Evolutionary conservation across 2,329 filamentous ascomycete species (phyloP).

Genomic region (Pyricularia grisea): DNA sequence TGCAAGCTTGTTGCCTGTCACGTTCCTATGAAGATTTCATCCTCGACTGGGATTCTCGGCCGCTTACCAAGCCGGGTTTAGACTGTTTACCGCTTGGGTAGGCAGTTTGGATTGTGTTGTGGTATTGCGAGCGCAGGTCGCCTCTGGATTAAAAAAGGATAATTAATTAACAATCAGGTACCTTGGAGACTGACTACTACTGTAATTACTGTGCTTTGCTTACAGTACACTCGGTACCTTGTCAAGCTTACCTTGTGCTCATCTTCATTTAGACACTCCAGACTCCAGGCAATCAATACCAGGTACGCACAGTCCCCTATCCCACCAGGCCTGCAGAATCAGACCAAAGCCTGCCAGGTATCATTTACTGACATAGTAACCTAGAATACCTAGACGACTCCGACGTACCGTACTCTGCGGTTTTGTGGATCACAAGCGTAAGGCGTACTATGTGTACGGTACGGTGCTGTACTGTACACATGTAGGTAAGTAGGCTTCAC

Average conservation of each 20-base stretch:
- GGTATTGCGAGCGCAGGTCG: background rate
- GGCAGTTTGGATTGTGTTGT: background rate
- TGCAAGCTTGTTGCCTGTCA: background rate
- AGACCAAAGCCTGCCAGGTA: background rate
- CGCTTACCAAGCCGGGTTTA: background rate
- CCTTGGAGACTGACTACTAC: background rate
- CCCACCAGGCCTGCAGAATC: background rate
- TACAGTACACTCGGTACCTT: too few species aligned
- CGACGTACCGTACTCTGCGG: background rate
- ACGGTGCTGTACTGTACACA: too few species aligned
- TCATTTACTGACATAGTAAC: background rate
- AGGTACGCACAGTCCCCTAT: background rate
- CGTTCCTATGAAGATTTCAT: background rate
- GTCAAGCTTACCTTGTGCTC: background rate
- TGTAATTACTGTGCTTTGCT: too few species aligned
- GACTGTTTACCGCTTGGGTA: background rate
- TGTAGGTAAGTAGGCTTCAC: background rate
- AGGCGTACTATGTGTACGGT: background rate
- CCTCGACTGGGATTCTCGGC: background rate
- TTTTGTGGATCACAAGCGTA: background rate
- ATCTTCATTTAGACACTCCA: background rate
- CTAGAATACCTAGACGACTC: background rate
- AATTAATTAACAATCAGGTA: background rate
- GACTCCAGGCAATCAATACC: background rate
- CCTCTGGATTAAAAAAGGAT: background rate